Percentiles rank a stretch among this genome's conserved stretches.
phyloP scores from a whole-genome alignment of 106 monocot genomes.

The Acorus calamus region DNA sequence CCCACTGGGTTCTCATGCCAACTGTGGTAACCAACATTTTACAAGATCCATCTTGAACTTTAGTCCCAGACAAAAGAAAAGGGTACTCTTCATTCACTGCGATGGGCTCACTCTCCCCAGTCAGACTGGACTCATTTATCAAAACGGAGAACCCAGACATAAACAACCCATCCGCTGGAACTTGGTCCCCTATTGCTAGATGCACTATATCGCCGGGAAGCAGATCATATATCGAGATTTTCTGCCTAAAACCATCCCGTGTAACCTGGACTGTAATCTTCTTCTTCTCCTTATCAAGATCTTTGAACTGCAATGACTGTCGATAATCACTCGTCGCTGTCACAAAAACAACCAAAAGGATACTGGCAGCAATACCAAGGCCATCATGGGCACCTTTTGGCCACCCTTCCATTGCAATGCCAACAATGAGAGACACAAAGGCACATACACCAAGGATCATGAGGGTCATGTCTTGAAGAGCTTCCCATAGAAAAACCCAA shows the following conservation, averaged over 20 bases:
- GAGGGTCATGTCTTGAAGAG: conserved; percentile 64
- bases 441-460: conserved; percentile 57
- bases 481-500: conserved; percentile 74
- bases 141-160: conserved; percentile 55
- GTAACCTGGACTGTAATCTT: conserved; percentile 64
- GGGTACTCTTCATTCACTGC: conserved; percentile 48
- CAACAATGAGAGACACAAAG: conserved; percentile 52
- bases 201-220: conserved; percentile 77
- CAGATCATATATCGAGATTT: conserved; percentile 60
- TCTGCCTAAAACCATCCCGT: conserved; percentile 51
- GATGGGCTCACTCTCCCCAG: conserved; percentile 70
- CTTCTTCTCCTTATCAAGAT: conserved; percentile 80
- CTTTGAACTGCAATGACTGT: conserved; percentile 71
- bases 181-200: conserved; percentile 64
- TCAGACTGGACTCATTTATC: conserved; percentile 69
- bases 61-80: conserved; percentile 69
- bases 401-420: conserved; percentile 67
- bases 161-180: conserved; percentile 73
- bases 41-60: conserved; percentile 74
- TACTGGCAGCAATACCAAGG: conserved; percentile 70
- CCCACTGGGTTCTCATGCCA: conserved; percentile 82
- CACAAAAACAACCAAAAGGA: conserved; percentile 59
- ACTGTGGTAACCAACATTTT: conserved; percentile 71
- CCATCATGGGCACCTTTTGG: conserved; percentile 71
- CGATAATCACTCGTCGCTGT: conserved; percentile 70